A percentile compares a stretch with the other conserved stretches of the same genome.
Evolutionary conservation across 73 alveolate genomes (phyloP).

Genomic region (Diophrys appendiculata): DNA sequence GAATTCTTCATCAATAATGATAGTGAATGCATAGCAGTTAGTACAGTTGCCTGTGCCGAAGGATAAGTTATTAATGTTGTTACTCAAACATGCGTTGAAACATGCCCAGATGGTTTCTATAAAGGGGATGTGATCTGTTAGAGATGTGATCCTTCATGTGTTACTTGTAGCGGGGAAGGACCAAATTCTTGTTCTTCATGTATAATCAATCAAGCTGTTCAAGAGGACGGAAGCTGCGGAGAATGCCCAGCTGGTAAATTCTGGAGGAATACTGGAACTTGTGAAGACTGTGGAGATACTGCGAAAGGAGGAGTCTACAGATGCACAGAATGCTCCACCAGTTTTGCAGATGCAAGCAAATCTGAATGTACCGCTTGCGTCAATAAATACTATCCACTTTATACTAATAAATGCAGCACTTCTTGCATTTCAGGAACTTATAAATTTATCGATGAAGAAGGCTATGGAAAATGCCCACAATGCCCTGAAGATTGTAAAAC

Average conservation of each 20-base stretch:
- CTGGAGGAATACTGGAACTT: neutral
- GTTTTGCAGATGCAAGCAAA: too few species aligned
- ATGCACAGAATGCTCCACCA: neutral
- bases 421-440: too few species aligned
- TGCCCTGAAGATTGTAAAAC: too few species aligned
- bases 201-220: neutral
- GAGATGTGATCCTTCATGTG: neutral
- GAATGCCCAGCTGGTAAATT: neutral
- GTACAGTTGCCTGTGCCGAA: neutral
- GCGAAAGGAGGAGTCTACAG: neutral
- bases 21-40: neutral
- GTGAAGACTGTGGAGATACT: neutral
- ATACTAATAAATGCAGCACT: too few species aligned
- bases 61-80: neutral
- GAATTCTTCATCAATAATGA: too few species aligned
- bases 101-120: neutral
- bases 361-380: too few species aligned
- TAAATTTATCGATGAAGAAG: too few species aligned
- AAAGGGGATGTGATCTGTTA: neutral
- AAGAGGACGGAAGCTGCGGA: neutral
- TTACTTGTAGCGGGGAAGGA: neutral
- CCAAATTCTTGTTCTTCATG: neutral
- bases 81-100: neutral
- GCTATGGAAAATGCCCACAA: too few species aligned
- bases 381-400: too few species aligned